Percentiles rank a stretch among this genome's conserved stretches.
phyloP scores from a whole-genome alignment of 73 alveolate genomes.

The Urostyla sp. region DNA sequence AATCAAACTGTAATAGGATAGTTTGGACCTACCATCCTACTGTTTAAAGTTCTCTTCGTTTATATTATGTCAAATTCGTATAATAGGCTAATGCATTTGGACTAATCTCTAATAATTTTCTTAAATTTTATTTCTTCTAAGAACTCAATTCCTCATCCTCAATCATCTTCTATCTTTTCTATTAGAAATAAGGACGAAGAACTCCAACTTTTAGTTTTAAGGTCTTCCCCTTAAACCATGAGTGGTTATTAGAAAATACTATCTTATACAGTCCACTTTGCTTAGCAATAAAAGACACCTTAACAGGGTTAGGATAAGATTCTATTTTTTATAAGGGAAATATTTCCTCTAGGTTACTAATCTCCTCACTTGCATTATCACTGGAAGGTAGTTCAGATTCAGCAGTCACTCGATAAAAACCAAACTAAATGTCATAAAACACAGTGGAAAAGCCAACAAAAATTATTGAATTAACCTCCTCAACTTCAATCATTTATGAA shows the following conservation, averaged over 20 bases:
- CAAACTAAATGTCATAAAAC: constrained; percentile 79
- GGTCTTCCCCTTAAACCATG: constrained; percentile 87
- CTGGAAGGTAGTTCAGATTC: constrained; percentile 40
- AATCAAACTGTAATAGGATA: neutral
- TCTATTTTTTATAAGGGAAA: constrained; percentile 35
- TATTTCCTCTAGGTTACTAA: constrained; percentile 59
- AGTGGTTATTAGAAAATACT: constrained; percentile 80
- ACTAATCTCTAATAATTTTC: neutral
- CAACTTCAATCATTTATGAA: constrained; percentile 77
- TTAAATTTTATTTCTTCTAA: neutral
- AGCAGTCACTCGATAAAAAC: constrained; percentile 60
- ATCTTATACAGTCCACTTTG: constrained; percentile 86
- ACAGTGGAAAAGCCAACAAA: constrained; percentile 80
- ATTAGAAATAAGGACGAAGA: constrained; percentile 43
- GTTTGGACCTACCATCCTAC: neutral
- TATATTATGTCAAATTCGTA: neutral
- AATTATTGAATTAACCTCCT: constrained; percentile 76
- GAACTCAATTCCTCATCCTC: neutral
- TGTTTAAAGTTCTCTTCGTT: neutral
- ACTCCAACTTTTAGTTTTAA: constrained; percentile 73
- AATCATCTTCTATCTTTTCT: neutral
- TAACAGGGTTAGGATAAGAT: constrained; percentile 64
- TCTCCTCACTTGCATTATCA: constrained; percentile 61
- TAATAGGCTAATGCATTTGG: neutral
- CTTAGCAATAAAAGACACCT: constrained; percentile 79